Evolutionary conservation across 164 flowering plant species (phyloP), one percentile per base, ranked within the genome.

Genomic region (Chloranthus sessilifolius): DNA sequence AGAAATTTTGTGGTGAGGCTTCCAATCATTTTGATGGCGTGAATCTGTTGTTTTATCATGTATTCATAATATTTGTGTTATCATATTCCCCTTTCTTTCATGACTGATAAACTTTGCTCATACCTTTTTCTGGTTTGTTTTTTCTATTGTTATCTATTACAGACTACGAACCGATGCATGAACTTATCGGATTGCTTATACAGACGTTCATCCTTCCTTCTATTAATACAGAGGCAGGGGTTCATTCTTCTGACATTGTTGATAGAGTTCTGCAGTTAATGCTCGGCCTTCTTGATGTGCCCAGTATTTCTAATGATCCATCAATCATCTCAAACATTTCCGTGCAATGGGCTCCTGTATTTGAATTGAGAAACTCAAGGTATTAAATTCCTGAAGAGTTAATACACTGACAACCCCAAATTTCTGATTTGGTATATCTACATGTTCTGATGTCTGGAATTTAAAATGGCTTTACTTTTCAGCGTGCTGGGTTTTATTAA

Each of bases 401-500:
- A 15, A 25, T 50, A 49, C 26, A 44, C 10, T 34, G 2, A 12
- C 43, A n/a, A n/a, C n/a, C n/a, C n/a, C n/a, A n/a, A n/a, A n/a
- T n/a, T n/a, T n/a, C n/a, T n/a, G n/a, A n/a, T n/a, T n/a, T n/a
- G n/a, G n/a, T n/a, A n/a, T n/a, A n/a, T n/a, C n/a, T n/a, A n/a
- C n/a, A n/a, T n/a, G n/a, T n/a, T n/a, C n/a, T n/a, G n/a, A n/a
- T n/a, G n/a, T n/a, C n/a, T n/a, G n/a, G n/a, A n/a, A n/a, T n/a
- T n/a, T n/a, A n/a, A 4, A 29, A 35, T 55, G 34, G 16, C 21
- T 51, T 66, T 51, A 15, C 12, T 36, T 59, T 77, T 50, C 85
- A 88, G 97, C 58, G 70, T 86, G 75, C 56, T 83, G 55, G 53
- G 34, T 27, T 94, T 94, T 64, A 52, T 86, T 16, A 34, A 58